A percentile compares a stretch with the other conserved stretches of the same genome.
Evolutionary conservation across 2,329 filamentous ascomycete genomes (phyloP).

Genomic region (Diaporthe batatas): DNA sequence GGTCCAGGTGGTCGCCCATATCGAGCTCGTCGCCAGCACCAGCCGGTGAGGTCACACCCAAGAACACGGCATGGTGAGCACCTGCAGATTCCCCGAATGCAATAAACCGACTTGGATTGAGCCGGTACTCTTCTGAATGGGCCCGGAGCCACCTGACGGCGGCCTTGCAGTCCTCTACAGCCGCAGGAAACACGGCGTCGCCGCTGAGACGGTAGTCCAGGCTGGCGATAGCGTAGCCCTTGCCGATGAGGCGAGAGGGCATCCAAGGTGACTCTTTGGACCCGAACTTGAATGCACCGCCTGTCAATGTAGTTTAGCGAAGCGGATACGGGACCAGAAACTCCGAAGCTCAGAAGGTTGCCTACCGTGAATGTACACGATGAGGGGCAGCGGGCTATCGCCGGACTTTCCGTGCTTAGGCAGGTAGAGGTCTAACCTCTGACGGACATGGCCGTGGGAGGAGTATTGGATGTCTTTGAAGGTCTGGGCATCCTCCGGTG

Average conservation of each 20-base stretch:
- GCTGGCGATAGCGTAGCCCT: slow-evolving; percentile 39
- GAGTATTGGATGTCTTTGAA: slow-evolving; percentile 40
- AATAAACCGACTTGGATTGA: slow-evolving; percentile 35
- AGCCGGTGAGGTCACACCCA: slow-evolving; percentile 34
- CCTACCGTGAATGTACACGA: slow-evolving; percentile 40
- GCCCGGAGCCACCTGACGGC: slow-evolving; percentile 41
- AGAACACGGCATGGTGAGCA: slow-evolving; percentile 37
- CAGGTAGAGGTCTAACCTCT: slow-evolving; percentile 40
- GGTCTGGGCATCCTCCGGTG: slow-evolving; percentile 36
- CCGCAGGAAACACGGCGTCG: slow-evolving; percentile 39
- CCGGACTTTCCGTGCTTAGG: slow-evolving; percentile 29
- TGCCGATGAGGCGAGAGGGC: slow-evolving; percentile 36
- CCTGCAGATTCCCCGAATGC: slow-evolving; percentile 42
- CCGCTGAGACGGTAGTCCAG: slow-evolving; percentile 42
- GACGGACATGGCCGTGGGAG: slow-evolving; percentile 36
- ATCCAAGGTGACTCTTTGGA: slow-evolving; percentile 38
- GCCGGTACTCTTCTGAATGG: slow-evolving; percentile 33
- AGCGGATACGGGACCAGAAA: no score
- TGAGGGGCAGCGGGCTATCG: slow-evolving; percentile 24
- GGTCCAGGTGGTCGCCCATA: slow-evolving; percentile 38
- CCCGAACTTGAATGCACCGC: slow-evolving; percentile 41
- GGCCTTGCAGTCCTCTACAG: slow-evolving; percentile 41
- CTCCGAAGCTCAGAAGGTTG: neutral
- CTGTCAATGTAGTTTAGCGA: neutral
- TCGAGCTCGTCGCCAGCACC: slow-evolving; percentile 37